phyloP scores from a whole-genome alignment of 768 basidiomycete species.

The Lenzites betulinus region DNA sequence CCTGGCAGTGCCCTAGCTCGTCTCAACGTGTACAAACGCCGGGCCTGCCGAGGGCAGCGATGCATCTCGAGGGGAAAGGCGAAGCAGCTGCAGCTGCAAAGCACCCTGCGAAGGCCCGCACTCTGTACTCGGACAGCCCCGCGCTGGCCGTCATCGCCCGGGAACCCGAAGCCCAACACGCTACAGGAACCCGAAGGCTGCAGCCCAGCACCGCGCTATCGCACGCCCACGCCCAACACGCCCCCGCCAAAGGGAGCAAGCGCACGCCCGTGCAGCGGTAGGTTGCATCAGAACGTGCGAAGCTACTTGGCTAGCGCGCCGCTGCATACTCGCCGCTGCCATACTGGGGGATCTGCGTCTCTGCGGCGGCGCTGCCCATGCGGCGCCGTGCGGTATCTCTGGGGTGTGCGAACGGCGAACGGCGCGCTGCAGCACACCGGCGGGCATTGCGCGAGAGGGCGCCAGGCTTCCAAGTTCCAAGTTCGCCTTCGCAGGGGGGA shows the following conservation, averaged over 20 bases:
- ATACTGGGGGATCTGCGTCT: not conserved
- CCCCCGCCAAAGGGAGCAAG: not conserved
- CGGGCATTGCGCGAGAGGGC: too few relatives aligned
- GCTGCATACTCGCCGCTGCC: not conserved
- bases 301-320: not conserved
- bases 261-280: not conserved
- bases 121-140: not conserved
- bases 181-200: too few relatives aligned
- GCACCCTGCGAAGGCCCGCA: not conserved
- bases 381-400: too few relatives aligned
- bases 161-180: not conserved
- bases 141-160: not conserved
- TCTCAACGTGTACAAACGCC: not conserved
- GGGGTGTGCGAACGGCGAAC: not conserved
- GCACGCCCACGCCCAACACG: slow-evolving; percentile 11
- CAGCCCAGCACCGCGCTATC: not conserved
- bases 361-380: not conserved
- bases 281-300: slow-evolving; percentile 14
- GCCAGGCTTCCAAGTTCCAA: too few relatives aligned
- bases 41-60: not conserved
- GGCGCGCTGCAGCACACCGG: not conserved
- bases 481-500: too few relatives aligned
- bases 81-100: not conserved
- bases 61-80: not conserved
- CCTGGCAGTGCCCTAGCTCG: too few relatives aligned